Base-by-base conservation (phyloP, 2,329 filamentous ascomycete species). In the Camptophora hylomeconis region DNA sequence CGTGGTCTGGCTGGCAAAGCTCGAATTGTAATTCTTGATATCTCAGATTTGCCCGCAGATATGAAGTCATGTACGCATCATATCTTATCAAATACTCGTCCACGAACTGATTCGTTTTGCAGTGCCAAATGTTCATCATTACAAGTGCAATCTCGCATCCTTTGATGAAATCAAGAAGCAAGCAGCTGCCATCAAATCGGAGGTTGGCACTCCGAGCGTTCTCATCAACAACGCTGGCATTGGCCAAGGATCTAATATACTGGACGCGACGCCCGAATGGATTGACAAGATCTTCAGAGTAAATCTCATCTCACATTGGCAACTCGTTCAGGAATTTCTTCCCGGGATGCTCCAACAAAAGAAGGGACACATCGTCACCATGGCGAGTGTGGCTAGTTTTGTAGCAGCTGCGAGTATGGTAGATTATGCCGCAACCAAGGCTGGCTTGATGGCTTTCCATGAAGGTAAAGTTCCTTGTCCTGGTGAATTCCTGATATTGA, bases 141-240 rank as follows among this genome's bases (percentile, higher is more conserved):
- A 73, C 57, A 57, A 73, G 41, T 79, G 74, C 56, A 77, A 86
- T 51, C 67, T 84, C 40, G 71, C 72, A 26, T 73, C 66, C 0
- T 56, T 67, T 3, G 46, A 60, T 9, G 60, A 59, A 19, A 64
- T 81, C 40, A 48, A 60, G 5, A 48, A 28, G 11, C 31, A 33
- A 3, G 31, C 35, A 5, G 35, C 35, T 9, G 15, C 54, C 3
- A 64, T 82, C 45, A 63, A 68, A 29, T 48, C 52, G 17, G 49
- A 64, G 8, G 57, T 80, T 32, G 77, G 76, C 32, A 46, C 68
- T 26, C 78, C 77, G 1, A 81, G 75, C 0, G 58, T 83, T 36
- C 58, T 83, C 3, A 75, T 80, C 56, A 79, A 80, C 57, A 80
- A 80, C 45, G 76, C 77, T 6, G 76, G 75, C 36, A 64, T 77